A percentile compares a stretch with the other conserved stretches of the same genome.
Evolutionary conservation across 495 filamentous ascomycete species (phyloP).

Genomic region (Talaromyces stipitatus): DNA sequence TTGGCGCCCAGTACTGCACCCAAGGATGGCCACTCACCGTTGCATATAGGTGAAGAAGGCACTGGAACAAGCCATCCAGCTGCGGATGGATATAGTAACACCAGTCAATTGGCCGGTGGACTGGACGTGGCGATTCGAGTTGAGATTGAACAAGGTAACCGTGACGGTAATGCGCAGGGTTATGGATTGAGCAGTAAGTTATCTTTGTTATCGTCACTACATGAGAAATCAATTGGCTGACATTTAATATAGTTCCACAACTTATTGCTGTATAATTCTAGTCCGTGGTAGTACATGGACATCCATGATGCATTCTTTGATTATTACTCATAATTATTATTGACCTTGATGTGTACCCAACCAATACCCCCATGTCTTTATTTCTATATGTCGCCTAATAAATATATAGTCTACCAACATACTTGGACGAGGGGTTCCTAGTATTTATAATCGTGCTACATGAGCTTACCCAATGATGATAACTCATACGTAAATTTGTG

Average conservation of each 20-base stretch:
- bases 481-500: too few relatives aligned
- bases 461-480: not conserved
- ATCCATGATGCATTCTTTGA: too few relatives aligned
- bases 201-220: not conserved
- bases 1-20: slow-evolving; percentile 3
- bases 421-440: not conserved
- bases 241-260: slow-evolving; percentile 18
- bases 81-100: slow-evolving; percentile 42
- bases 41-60: slow-evolving; percentile 54
- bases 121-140: slow-evolving; percentile 63
- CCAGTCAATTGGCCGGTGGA: slow-evolving; percentile 48
- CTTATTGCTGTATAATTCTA: slow-evolving; percentile 8
- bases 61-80: slow-evolving; percentile 61
- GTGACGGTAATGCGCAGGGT: slow-evolving; percentile 51
- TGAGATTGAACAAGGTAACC: slow-evolving; percentile 62
- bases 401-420: not conserved
- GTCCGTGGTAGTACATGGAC: not conserved
- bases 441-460: not conserved
- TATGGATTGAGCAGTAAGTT: slow-evolving; percentile 59
- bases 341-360: not conserved
- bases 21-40: slow-evolving; percentile 57
- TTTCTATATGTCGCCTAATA: not conserved
- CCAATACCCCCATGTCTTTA: not conserved
- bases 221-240: not conserved
- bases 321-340: too few relatives aligned